Evolutionary conservation across 1,139 yeast species (phyloP), one percentile per base, ranked within the genome.

Genomic region (Lodderomyces theae): DNA sequence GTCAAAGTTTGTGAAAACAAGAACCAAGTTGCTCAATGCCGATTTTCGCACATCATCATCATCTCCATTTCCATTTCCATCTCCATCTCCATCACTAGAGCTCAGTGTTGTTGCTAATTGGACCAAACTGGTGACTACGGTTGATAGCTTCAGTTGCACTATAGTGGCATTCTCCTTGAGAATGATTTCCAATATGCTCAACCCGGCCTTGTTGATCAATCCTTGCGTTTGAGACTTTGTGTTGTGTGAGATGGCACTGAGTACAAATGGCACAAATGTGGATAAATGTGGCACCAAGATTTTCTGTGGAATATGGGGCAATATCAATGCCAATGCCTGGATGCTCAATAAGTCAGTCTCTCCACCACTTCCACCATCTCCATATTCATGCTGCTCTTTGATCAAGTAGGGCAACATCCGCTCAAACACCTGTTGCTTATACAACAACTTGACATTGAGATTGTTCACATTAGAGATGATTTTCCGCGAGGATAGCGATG

Each of bases 371-470:
- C 51, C 50, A 22, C 38, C 39, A 22, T 50, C 40, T n/a, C n/a
- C n/a, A n/a, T n/a, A n/a, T n/a, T n/a, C n/a, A n/a, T n/a, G n/a
- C n/a, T n/a, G n/a, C n/a, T 48, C 77, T n/a, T 23, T 49, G 11
- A 77, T 68, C 31, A 83, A 54, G n/a, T 58, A 61, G 1, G 81
- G 81, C 17, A 82, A 66, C 3, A 80, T 65, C 8, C 69, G 64
- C 43, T 78, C 78, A 59, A 87, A 87, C 17, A 86, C 69, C 48
- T 82, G 80, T 55, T 92, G 97, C 57, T 87, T 88, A 67, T 84
- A 86, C 23, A 92, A 68, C 34, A 77, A 59, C 43, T 85, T 74
- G 19, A 84, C 77, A 45, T 81, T 77, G 43, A 83, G 69, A 46
- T 79, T 79, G 48, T 72, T 60, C 13, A 77, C 78, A 32, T 72